phyloP scores from a whole-genome alignment of 2,329 filamentous ascomycete genomes.

The Botryotinia calthae region DNA sequence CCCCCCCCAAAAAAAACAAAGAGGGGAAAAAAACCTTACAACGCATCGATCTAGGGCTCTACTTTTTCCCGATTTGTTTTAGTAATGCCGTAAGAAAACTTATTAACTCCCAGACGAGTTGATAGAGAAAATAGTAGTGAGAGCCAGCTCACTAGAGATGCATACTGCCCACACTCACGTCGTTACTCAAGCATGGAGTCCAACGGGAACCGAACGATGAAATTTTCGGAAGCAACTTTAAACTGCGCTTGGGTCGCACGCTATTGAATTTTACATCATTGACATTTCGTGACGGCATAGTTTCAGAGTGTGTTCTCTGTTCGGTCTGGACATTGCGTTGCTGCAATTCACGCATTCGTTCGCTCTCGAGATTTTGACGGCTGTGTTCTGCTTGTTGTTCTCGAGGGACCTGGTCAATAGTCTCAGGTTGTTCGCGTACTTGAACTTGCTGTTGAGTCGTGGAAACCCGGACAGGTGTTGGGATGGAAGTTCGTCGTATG shows the following conservation, averaged over 20 bases:
- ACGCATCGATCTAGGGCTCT: not conserved
- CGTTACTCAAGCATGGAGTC: not conserved
- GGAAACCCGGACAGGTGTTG: not conserved
- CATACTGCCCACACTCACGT: not conserved
- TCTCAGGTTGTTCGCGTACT: not conserved
- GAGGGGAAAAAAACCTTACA: not conserved
- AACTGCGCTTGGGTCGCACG: not conserved
- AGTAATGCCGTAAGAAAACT: not conserved
- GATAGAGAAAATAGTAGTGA: not conserved
- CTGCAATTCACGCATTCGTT: not conserved
- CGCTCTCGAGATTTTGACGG: not conserved
- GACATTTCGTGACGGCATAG: not conserved
- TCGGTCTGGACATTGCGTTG: not conserved
- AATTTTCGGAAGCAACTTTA: not conserved
- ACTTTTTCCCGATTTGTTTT: not conserved
- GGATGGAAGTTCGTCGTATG: not conserved
- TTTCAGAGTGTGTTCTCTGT: not conserved
- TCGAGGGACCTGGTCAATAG: not conserved
- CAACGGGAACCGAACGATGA: not conserved
- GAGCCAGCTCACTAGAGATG: not conserved
- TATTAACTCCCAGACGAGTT: not conserved
- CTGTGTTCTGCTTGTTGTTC: not conserved
- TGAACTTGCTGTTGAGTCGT: not conserved
- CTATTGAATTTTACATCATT: constrained; percentile 4
- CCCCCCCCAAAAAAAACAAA: too few relatives aligned